Evolutionary conservation across 2,329 filamentous ascomycete genomes (phyloP).

Genomic region (Trichoderma arundinaceum): DNA sequence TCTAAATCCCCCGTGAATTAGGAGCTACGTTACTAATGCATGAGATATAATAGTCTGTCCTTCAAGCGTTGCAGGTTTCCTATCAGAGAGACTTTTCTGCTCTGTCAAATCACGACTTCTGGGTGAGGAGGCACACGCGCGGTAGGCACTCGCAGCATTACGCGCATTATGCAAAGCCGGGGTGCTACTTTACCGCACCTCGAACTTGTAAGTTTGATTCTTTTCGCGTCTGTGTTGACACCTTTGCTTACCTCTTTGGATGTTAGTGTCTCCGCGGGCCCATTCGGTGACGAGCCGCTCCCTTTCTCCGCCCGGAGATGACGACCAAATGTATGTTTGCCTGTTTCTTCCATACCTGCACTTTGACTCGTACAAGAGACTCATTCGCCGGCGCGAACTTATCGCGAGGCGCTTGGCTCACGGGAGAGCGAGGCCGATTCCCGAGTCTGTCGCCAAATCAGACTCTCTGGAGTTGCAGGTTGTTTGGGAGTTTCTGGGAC

Average conservation of each 20-base stretch:
- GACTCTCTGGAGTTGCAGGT: slow-evolving; percentile 63
- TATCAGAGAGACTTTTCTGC: slow-evolving; percentile 47
- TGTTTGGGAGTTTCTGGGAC: slow-evolving; percentile 67
- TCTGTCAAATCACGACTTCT: slow-evolving; percentile 55
- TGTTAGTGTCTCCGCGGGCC: slow-evolving; percentile 46
- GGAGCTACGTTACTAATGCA: background rate
- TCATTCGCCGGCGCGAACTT: slow-evolving; percentile 61
- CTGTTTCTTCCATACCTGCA: slow-evolving; percentile 66
- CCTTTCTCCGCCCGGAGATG: slow-evolving; percentile 38
- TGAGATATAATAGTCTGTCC: slow-evolving; percentile 46
- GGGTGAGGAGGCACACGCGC: slow-evolving; percentile 55
- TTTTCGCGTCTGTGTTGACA: background rate
- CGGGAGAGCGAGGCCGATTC: slow-evolving; percentile 62
- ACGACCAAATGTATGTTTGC: slow-evolving; percentile 50
- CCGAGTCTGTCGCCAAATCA: slow-evolving; percentile 57
- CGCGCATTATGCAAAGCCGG: slow-evolving; percentile 56
- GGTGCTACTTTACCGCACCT: slow-evolving; percentile 53
- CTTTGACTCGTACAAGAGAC: slow-evolving; percentile 66
- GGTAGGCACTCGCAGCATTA: slow-evolving; percentile 57
- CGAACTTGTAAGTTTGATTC: slow-evolving; percentile 41
- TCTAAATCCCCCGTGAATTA: too few relatives aligned
- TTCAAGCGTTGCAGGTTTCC: slow-evolving; percentile 50
- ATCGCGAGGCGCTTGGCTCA: slow-evolving; percentile 59
- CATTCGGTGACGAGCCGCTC: slow-evolving; percentile 41
- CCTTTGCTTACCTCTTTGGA: background rate